Percentiles rank a stretch among this genome's conserved stretches.
Conservation (phyloP, 495 filamentous ascomycete genomes). For the Evernia prunastri region DNA sequence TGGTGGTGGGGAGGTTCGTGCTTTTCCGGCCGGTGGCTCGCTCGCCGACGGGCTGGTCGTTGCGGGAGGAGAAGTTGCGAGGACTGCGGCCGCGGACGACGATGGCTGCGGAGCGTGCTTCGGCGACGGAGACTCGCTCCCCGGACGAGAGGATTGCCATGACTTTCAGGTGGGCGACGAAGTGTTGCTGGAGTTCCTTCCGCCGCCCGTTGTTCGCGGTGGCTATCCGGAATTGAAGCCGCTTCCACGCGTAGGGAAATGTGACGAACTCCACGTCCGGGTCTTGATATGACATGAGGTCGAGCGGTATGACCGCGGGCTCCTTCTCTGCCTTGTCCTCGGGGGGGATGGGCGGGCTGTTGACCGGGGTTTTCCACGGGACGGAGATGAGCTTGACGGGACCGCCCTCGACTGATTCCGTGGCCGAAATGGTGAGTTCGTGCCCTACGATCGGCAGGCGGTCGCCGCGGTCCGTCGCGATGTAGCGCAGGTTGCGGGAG, state of each 20-base stretch:
- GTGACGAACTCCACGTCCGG: conserved; percentile 69
- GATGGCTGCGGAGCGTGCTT: conserved; percentile 67
- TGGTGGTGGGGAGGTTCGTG: conserved; percentile 32
- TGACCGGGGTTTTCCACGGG: conserved; percentile 82
- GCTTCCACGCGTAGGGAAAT: conserved; percentile 84
- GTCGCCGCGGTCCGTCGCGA: conserved; percentile 72
- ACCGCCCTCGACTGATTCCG: conserved; percentile 87
- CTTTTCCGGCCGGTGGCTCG: conserved; percentile 58
- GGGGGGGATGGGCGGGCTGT: conserved; percentile 47
- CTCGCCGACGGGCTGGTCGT: conserved; percentile 68
- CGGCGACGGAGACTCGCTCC: conserved; percentile 58
- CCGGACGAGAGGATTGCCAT: conserved; percentile 65
- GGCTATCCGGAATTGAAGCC: conserved; percentile 85
- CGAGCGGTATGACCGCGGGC: conserved; percentile 62
- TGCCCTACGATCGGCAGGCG: conserved; percentile 67
- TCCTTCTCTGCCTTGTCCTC: conserved; percentile 61
- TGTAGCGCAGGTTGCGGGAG: conserved; percentile 62
- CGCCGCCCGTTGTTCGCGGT: conserved; percentile 79
- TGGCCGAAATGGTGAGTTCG: conserved; percentile 72
- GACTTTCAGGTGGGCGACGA: conserved; percentile 68
- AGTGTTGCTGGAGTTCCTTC: conserved; percentile 77
- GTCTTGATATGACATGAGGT: conserved; percentile 67
- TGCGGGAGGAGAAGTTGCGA: conserved; percentile 70
- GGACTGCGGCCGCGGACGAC: conserved; percentile 74
- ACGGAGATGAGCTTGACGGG: conserved; percentile 86